Evolutionary conservation across 164 flowering plant species (phyloP), one percentile per base, ranked within the genome.

Genomic region (Dillenia suffruticosa): DNA sequence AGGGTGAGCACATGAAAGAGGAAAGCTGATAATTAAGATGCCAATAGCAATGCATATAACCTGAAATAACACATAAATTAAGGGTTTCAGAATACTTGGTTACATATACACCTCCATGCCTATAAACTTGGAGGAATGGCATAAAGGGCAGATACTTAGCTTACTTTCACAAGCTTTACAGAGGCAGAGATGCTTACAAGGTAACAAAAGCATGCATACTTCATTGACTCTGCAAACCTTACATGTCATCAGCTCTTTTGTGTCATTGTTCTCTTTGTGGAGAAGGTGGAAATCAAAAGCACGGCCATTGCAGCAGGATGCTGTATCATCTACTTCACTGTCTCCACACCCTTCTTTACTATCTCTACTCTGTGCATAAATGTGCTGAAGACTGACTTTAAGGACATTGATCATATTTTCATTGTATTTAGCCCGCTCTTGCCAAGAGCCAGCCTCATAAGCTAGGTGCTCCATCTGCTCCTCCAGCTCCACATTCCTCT

Each of bases 311-410:
- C 87, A 86, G 72, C 86, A 83, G 50, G 95, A 91, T 15, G 95
- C 97, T 51, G 92, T 82, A 63, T 91, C 97, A 65, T 83, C 85
- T 9, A 88, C 82, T 72, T 87, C 97, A 64, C 90, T 87, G 56
- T 90, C 97, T 24, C 97, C 97, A 63, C 92, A 88, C 49, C 94
- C 94, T 81, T 90, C 97, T 64, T 86, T 88, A 63, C 84, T 83
- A 44, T 80, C 94, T 66, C 74, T 72, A 65, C 80, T 76, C 66
- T 82, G 91, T 9, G 82, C 89, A 66, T 79, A 72, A 7, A 82
- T 81, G 58, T 85, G 85, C 68, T 91, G 90, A 22, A 89, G 82
- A 70, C 81, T 89, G 49, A 66, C 74, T 74, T 76, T 89, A 32
- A 92, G 87, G 51, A 83, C 63, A 14, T 74, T 71, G 46, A 89